Percentiles rank a stretch among this genome's conserved stretches.
These are phyloP conservation scores for Scleroderma bovista DNA, from an alignment of 768 basidiomycete species.

Conservation along the genomic window DNA sequence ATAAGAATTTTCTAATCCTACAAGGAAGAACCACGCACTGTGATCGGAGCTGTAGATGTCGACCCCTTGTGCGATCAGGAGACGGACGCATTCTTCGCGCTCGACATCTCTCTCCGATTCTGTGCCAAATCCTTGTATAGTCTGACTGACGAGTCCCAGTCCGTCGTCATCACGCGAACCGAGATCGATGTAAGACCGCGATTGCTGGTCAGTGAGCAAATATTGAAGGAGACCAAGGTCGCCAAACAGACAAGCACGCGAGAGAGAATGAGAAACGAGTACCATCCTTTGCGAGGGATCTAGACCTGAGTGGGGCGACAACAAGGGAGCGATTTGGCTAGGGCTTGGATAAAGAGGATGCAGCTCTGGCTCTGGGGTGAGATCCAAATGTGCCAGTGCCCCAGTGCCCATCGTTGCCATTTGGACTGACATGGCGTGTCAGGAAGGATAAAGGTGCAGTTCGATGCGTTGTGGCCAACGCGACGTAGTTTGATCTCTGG, in stretches of 20 bases:
- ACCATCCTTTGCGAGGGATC: slow-evolving; percentile 59
- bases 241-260: slow-evolving; percentile 73
- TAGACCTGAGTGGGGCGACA: slow-evolving; percentile 65
- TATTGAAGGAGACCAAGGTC: slow-evolving; percentile 69
- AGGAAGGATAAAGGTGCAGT: not conserved
- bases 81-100: slow-evolving; percentile 82
- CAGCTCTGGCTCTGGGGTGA: slow-evolving; percentile 74
- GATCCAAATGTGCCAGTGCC: slow-evolving; percentile 39
- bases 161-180: slow-evolving; percentile 79
- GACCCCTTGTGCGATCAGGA: slow-evolving; percentile 75
- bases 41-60: slow-evolving; percentile 57
- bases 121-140: slow-evolving; percentile 78
- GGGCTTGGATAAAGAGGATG: slow-evolving; percentile 74
- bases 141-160: slow-evolving; percentile 67
- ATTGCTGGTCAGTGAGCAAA: slow-evolving; percentile 62
- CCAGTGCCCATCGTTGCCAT: slow-evolving; percentile 25
- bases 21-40: slow-evolving; percentile 37
- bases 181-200: slow-evolving; percentile 65
- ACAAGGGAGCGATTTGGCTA: slow-evolving; percentile 52
- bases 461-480: not conserved
- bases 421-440: not conserved
- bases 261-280: slow-evolving; percentile 69
- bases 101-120: slow-evolving; percentile 83
- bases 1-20: not conserved
- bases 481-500: not conserved